Evolutionary conservation across 345 rosid species (phyloP).

Genomic region (Eucalyptus globulus): DNA sequence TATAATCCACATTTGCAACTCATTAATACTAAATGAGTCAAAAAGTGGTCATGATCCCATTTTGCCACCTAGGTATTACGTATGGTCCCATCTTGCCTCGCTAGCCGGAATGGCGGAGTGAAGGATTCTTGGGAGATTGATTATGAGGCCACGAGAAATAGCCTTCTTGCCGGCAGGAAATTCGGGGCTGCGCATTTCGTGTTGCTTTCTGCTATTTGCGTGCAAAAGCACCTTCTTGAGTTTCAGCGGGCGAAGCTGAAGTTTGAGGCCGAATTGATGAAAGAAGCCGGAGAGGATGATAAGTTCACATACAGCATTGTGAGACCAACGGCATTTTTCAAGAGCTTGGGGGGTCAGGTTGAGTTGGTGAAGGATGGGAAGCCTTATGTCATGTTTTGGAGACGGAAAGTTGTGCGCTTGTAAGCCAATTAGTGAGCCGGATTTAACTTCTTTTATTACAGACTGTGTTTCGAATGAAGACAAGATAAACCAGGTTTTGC

Average conservation of each 20-base stretch:
- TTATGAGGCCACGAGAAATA: constrained; percentile 80
- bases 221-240: constrained; percentile 79
- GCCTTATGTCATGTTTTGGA: constrained; percentile 95
- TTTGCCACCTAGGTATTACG: no score
- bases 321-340: no score
- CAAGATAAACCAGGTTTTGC: constrained; percentile 64
- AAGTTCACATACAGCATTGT: no score
- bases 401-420: constrained; percentile 93
- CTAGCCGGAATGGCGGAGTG: constrained; percentile 80
- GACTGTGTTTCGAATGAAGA: constrained; percentile 71
- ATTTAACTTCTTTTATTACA: constrained; percentile 66
- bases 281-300: no score
- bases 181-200: constrained; percentile 75
- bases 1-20: no score
- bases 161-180: constrained; percentile 72
- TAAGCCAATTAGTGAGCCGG: constrained; percentile 82
- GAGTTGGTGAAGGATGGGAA: constrained; percentile 90
- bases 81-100: constrained; percentile 84
- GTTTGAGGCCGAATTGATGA: no score
- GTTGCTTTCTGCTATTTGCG: constrained; percentile 84
- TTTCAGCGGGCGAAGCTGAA: no score
- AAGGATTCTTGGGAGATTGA: constrained; percentile 94
- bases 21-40: no score
- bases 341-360: no score
- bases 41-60: no score